Evolutionary conservation across 2,329 filamentous ascomycete genomes (phyloP).

Genomic region (Colletotrichum viniferum): DNA sequence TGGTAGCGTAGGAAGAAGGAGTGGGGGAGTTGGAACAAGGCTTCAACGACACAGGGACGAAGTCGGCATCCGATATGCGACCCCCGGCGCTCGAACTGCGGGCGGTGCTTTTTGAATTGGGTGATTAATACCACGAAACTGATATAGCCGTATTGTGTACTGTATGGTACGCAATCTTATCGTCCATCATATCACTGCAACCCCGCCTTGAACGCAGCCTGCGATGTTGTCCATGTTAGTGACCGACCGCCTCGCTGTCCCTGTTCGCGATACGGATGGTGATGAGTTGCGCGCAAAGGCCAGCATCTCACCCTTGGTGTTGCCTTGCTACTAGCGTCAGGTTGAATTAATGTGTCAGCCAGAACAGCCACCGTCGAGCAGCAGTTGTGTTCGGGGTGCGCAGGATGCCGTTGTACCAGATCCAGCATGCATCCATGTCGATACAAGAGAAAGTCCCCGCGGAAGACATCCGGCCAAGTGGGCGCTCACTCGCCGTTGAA

Average conservation of each 20-base stretch:
- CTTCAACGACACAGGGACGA: background rate
- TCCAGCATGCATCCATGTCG: conserved; percentile 4
- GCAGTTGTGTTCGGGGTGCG: background rate
- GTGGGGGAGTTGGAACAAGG: background rate
- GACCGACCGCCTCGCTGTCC: background rate
- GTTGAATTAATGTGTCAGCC: background rate
- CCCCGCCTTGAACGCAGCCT: background rate
- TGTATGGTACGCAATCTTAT: background rate
- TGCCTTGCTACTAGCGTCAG: background rate
- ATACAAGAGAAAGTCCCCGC: conserved; percentile 2
- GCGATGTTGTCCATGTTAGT: background rate
- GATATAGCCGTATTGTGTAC: background rate
- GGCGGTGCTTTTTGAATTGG: background rate
- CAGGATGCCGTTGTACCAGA: background rate
- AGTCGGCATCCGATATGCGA: background rate
- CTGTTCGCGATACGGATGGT: background rate
- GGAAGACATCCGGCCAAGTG: conserved; percentile 12
- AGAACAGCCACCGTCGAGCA: background rate
- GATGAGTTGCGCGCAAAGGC: background rate
- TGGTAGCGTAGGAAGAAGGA: background rate
- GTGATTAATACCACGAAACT: background rate
- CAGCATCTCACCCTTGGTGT: background rate
- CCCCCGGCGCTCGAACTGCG: background rate
- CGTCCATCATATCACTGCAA: background rate
- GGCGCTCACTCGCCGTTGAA: background rate